Evolutionary conservation across 192 early-diverging fungal species (phyloP), one percentile per base, ranked within the genome.

Genomic region (Coemansia erecta): DNA sequence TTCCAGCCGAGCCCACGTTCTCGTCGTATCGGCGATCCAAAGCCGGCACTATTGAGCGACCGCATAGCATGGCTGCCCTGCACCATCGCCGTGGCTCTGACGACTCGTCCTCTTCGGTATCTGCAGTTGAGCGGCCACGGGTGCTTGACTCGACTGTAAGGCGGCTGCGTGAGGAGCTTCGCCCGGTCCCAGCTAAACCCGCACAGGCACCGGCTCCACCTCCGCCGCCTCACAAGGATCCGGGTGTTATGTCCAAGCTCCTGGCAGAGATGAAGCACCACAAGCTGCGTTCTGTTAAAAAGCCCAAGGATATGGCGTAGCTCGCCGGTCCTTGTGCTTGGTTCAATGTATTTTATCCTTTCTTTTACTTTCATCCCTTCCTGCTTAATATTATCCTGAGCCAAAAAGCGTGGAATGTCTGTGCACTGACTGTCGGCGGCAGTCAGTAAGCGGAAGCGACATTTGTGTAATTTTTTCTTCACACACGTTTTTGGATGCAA

Each of bases 211-310:
- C 58, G 49, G 22, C 54, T 15, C 49, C 52, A n/a, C 42, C 39
- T 3, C 58, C 56, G 19, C 60, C 58, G 15, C 68, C 74, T 5
- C 68, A 78, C 56, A 72, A 64, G 56, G 70, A 78, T 43, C 70
- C 75, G n/a, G 60, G 63, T 11, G 69, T 78, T 1, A 78, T 78
- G 75, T 35, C 70, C 14, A 55, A 68, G 66, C 58, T 78, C 11
- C 55, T 78, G 50, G 57, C 64, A 19, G 75, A 78, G 42, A 78
- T 78, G 75, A 71, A 66, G 43, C 60, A 67, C 14, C 75, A 78
- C 51, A 64, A 58, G 37, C 66, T 78, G 33, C 69, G 75, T 1
- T 4, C 64, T 15, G 64, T 70, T 3, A 56, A 53, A n/a, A 77
- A 77, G 53, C 73, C 73, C 12, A 66, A 70, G 42, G 73, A 77